Evolutionary conservation across 2,329 filamentous ascomycete genomes (phyloP), one percentile per base, ranked within the genome.

Genomic region (Xylariales sp.): DNA sequence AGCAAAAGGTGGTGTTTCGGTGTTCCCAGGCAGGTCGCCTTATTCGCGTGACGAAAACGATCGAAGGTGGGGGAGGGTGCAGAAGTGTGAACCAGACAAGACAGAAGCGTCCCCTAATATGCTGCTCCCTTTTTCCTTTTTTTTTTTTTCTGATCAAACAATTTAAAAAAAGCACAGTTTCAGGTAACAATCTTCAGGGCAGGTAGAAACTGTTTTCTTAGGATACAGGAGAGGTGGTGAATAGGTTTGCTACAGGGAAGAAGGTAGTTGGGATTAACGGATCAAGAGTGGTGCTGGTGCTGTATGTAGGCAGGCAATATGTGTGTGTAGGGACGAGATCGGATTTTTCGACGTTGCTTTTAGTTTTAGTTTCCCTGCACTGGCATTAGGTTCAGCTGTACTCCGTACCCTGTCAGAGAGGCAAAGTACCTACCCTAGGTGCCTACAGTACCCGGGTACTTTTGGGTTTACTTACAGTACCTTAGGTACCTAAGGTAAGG

Each of bases 281-380:
- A 39, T 23, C 23, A 23, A 23, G 57, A 46, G 23, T 56, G 53
- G 18, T 39, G 12, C 34, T 9, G 9, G 34, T 7, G 36, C 36
- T 39, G 36, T 39, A 39, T 8, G 12, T 10, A 39, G 36, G 12
- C 36, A 18, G 39, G 36, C 18, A 55, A 50, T 58, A 55, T 58
- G 48, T 64, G 55, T 64, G 59, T 64, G 62, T 28, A 65, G 60
- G 50, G 67, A 69, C 69, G 60, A 71, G 63, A 69, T 71, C 64
- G 69, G 67, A 64, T 69, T 69, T 64, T 63, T 56, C 48, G 18
- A 43, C 52, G 39, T 53, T 57, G 55, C 55, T 64, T 52, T 39
- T 8, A 10, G 12, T 39, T 36, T 49, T 16, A 28, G 55, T 34
- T 39, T 58, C 39, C 34, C 54, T 41, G 39, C 10, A 14, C 39